A percentile compares a stretch with the other conserved stretches of the same genome.
Evolutionary conservation across 2,329 filamentous ascomycete genomes (phyloP).

Genomic region (Stylonectria norvegica): DNA sequence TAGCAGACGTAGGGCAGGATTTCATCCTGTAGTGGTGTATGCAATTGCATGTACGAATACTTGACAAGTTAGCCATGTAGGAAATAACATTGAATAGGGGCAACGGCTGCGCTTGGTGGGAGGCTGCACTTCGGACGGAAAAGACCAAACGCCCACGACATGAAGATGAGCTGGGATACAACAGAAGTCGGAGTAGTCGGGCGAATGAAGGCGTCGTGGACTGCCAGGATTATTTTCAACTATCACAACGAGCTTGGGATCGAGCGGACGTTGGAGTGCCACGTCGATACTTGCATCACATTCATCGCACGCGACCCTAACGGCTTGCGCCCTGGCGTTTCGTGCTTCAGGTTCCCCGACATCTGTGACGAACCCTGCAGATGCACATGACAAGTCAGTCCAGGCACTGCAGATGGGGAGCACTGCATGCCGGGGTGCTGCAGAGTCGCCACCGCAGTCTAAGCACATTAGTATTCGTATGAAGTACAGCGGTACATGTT

Average conservation of each 20-base stretch:
- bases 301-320: neutral
- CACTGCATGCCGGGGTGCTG: neutral
- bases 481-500: too few relatives aligned
- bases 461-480: too few relatives aligned
- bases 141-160: too few relatives aligned
- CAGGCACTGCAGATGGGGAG: neutral
- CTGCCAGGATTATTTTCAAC: neutral
- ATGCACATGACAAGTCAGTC: neutral
- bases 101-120: too few relatives aligned
- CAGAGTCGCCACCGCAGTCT: neutral
- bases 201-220: too few relatives aligned
- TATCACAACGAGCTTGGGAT: neutral
- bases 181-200: neutral
- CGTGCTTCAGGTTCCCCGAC: neutral
- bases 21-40: too few relatives aligned
- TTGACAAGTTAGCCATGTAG: too few relatives aligned
- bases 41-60: too few relatives aligned
- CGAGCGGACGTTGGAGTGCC: neutral
- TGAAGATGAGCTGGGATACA: neutral
- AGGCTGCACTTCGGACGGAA: too few relatives aligned
- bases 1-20: too few relatives aligned
- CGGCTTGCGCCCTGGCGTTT: neutral
- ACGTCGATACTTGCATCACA: neutral
- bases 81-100: too few relatives aligned
- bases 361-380: neutral